A percentile compares a stretch with the other conserved stretches of the same genome.
phyloP scores from a whole-genome alignment of 768 basidiomycete genomes.

The Multifurca ochricompacta region DNA sequence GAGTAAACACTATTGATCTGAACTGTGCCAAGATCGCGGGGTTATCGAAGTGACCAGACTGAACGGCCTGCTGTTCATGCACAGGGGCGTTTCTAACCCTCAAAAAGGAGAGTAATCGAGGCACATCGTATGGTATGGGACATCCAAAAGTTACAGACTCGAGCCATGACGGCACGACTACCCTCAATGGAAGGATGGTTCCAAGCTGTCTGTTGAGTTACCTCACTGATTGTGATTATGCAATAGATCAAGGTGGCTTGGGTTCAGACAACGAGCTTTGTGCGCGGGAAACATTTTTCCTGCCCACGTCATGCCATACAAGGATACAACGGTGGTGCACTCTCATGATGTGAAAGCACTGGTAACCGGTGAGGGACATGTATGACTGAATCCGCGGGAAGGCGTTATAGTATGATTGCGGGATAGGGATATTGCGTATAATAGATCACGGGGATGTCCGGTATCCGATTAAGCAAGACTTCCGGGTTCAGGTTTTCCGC shows the following conservation, averaged over 20 bases:
- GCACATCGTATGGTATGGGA: neutral
- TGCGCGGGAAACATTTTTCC: neutral
- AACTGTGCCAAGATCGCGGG: no score
- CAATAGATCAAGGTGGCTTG: neutral
- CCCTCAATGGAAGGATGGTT: neutral
- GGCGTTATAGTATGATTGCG: no score
- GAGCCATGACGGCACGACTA: neutral
- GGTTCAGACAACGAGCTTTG: neutral
- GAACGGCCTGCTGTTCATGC: no score
- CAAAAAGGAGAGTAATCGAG: no score
- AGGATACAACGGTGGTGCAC: neutral
- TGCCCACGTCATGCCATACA: neutral
- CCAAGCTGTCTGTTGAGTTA: neutral
- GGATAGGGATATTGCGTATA: neutral
- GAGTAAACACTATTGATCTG: no score
- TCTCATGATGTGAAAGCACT: neutral
- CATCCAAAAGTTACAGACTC: no score
- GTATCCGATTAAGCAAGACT: no score
- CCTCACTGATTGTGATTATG: neutral
- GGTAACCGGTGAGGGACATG: neutral
- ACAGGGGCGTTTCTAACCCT: no score
- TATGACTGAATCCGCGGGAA: neutral
- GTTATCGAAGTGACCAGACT: no score
- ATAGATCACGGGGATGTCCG: neutral
- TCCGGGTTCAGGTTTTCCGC: no score